Conservation (phyloP, 306 rosid genomes). For the Oemleria cerasiformis region DNA sequence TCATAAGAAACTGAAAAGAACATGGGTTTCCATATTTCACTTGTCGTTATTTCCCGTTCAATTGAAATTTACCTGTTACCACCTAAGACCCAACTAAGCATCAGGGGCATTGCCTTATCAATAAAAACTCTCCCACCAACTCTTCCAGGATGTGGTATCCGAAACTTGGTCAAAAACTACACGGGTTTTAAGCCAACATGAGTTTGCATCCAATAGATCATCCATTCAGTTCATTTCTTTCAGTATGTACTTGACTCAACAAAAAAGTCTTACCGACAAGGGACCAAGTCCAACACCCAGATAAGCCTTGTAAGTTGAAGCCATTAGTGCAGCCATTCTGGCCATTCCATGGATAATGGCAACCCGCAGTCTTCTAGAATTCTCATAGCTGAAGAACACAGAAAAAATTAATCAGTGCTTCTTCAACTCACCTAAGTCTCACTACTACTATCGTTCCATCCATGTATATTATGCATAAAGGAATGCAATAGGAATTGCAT, state of each 20-base stretch:
- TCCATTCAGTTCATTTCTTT: slow-evolving; percentile 17
- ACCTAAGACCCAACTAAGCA: slow-evolving; percentile 96
- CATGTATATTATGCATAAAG: not conserved
- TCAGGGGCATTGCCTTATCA: slow-evolving; percentile 75
- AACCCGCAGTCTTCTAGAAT: slow-evolving; percentile 67
- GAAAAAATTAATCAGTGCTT: not conserved
- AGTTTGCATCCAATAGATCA: slow-evolving; percentile 1
- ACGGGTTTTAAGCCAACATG: slow-evolving; percentile 13
- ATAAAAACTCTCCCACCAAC: slow-evolving; percentile 84
- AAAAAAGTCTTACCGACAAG: slow-evolving; percentile 52
- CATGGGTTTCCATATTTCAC: too few relatives aligned
- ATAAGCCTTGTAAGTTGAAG: slow-evolving; percentile 88
- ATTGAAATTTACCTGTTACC: slow-evolving; percentile 66
- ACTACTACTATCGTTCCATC: not conserved
- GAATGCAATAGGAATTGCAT: not conserved
- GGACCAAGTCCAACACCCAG: slow-evolving; percentile 96
- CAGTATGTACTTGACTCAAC: not conserved
- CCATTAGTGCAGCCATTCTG: slow-evolving; percentile 96
- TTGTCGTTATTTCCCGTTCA: not conserved
- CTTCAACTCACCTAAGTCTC: slow-evolving; percentile 5
- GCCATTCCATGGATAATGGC: slow-evolving; percentile 93
- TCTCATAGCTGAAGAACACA: slow-evolving; percentile 58
- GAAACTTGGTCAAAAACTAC: slow-evolving; percentile 85
- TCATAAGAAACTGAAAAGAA: not conserved
- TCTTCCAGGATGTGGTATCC: slow-evolving; percentile 96